Evolutionary conservation across 2,329 filamentous ascomycete genomes (phyloP).

Genomic region (Hypoxylon sp.): DNA sequence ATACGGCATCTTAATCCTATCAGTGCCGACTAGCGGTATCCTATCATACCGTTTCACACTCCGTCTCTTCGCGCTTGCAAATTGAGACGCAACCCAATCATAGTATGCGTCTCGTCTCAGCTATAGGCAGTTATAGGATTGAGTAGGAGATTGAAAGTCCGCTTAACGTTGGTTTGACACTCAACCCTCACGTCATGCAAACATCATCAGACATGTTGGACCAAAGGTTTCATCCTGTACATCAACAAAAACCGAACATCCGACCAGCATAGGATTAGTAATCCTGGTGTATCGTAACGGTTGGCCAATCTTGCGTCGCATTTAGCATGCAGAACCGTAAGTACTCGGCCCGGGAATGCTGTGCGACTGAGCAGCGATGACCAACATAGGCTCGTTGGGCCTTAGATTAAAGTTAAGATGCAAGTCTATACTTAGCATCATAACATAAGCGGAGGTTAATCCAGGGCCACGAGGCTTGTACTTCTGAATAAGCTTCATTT

Average conservation of each 20-base stretch:
- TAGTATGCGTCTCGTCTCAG: slow-evolving; percentile 17
- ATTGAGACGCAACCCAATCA: slow-evolving; percentile 17
- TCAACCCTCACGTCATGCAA: slow-evolving; percentile 37
- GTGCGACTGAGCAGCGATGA: slow-evolving; percentile 19
- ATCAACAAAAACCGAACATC: slow-evolving; percentile 20
- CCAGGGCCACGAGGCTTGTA: background rate
- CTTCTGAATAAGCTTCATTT: slow-evolving; percentile 4
- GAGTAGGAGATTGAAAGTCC: slow-evolving; percentile 13
- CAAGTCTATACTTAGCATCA: slow-evolving; percentile 25
- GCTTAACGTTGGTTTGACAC: slow-evolving; percentile 11
- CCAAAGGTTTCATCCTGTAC: slow-evolving; percentile 7
- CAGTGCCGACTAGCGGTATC: slow-evolving; percentile 24
- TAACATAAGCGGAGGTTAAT: slow-evolving; percentile 21
- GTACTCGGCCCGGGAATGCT: slow-evolving; percentile 37
- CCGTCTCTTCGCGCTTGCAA: background rate
- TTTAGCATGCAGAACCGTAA: slow-evolving; percentile 32
- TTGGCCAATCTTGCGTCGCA: slow-evolving; percentile 27
- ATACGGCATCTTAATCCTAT: slow-evolving; percentile 21
- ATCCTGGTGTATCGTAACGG: slow-evolving; percentile 27
- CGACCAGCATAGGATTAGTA: slow-evolving; percentile 39
- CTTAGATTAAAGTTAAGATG: background rate
- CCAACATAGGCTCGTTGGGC: slow-evolving; percentile 16
- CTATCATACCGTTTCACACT: slow-evolving; percentile 30
- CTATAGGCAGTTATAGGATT: slow-evolving; percentile 27
- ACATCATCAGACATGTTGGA: slow-evolving; percentile 34